A percentile compares a stretch with the other conserved stretches of the same genome.
phyloP scores from a whole-genome alignment of 805 yeast genomes.

The Starmerella apicola region DNA sequence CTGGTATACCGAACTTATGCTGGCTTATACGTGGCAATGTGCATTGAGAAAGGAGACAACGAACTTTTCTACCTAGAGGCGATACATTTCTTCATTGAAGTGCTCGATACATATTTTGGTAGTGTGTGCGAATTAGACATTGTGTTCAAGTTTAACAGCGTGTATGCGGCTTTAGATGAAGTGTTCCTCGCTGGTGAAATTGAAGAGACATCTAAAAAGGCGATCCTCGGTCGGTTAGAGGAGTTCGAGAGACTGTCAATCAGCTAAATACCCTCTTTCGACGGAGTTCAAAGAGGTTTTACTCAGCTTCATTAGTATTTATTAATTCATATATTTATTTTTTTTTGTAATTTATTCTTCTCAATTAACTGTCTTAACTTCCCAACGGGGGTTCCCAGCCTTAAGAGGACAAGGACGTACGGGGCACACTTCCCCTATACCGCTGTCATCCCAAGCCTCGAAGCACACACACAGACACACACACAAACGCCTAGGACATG shows the following conservation, averaged over 20 bases:
- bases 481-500: no score
- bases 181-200: slow-evolving; percentile 83
- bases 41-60: slow-evolving; percentile 67
- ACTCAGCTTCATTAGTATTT: no score
- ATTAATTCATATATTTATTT: no score
- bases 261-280: no score
- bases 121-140: slow-evolving; percentile 89
- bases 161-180: slow-evolving; percentile 74
- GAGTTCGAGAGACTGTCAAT: slow-evolving; percentile 52
- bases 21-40: slow-evolving; percentile 77
- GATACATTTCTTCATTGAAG: slow-evolving; percentile 79
- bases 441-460: no score
- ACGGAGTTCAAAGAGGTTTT: no score
- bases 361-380: no score
- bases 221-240: slow-evolving; percentile 51
- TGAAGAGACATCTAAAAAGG: slow-evolving; percentile 67
- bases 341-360: no score
- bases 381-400: no score
- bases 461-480: no score
- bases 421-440: no score
- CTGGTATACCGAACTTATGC: slow-evolving; percentile 83
- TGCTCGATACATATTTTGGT: slow-evolving; percentile 72
- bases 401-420: no score
- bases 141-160: slow-evolving; percentile 80
- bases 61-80: slow-evolving; percentile 74